These are phyloP conservation scores for Phaeotremella fagi DNA, from an alignment of 768 basidiomycete species.

Conservation along the genomic window DNA sequence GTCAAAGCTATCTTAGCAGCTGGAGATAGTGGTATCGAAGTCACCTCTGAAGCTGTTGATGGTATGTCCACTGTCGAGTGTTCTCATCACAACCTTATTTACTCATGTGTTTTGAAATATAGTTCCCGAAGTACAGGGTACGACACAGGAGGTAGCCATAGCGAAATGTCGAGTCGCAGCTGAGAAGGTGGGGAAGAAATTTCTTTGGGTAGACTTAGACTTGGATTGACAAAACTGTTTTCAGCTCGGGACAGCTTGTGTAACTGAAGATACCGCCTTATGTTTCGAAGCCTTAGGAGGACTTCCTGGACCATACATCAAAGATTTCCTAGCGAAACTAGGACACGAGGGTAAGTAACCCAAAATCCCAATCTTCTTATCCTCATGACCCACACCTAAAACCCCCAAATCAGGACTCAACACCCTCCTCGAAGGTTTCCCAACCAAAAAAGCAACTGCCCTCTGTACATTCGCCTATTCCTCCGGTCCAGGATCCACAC, in stretches of 20 bases:
- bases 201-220: not conserved
- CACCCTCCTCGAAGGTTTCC: constrained; percentile 71
- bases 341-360: constrained; percentile 78
- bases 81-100: not conserved
- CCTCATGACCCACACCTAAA: too few species aligned
- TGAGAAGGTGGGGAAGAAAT: constrained; percentile 57
- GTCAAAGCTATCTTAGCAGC: constrained; percentile 71
- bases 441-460: constrained; percentile 73
- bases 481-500: constrained; percentile 67
- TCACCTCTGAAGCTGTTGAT: constrained; percentile 74
- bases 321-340: constrained; percentile 74
- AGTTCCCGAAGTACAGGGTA: constrained; percentile 95
- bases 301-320: constrained; percentile 96
- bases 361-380: too few species aligned
- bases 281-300: constrained; percentile 84
- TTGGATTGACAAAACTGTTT: not conserved
- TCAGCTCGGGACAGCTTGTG: constrained; percentile 43
- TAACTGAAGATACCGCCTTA: constrained; percentile 78
- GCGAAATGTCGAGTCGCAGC: constrained; percentile 84
- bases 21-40: constrained; percentile 58
- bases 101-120: not conserved
- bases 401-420: constrained; percentile 60
- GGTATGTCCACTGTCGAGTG: constrained; percentile 54
- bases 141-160: constrained; percentile 78
- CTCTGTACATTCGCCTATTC: constrained; percentile 96